Evolutionary conservation across 1,284 basidiomycete species (phyloP).

Genomic region (Rhodotorula sp.): DNA sequence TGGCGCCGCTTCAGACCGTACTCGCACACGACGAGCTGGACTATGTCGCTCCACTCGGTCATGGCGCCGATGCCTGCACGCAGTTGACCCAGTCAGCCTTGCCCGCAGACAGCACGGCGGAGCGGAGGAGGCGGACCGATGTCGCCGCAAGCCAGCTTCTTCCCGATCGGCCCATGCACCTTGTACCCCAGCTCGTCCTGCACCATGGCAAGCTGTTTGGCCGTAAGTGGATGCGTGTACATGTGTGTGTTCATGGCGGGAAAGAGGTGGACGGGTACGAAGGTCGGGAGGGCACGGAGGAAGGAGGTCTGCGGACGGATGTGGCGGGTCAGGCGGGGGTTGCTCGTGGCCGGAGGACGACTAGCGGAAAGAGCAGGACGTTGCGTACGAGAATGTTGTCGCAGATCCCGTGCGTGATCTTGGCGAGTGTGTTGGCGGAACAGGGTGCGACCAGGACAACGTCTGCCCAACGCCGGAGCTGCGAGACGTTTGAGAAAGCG

Average conservation of each 20-base stretch:
- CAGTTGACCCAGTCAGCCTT: not conserved
- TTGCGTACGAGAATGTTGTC: conserved; percentile 78
- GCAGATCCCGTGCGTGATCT: conserved; percentile 83
- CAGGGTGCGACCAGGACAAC: conserved; percentile 91
- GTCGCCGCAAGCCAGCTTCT: conserved; percentile 88
- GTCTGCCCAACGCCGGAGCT: conserved; percentile 91
- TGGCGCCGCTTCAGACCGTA: conserved; percentile 25
- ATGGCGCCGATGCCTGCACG: conserved; percentile 78
- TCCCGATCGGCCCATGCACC: conserved; percentile 81
- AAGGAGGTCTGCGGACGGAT: conserved; percentile 71
- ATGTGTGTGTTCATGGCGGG: conserved; percentile 99
- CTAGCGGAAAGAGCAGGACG: not conserved
- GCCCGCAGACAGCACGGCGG: not conserved
- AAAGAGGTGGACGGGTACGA: conserved; percentile 70
- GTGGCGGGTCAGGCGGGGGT: not conserved
- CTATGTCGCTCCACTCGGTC: conserved; percentile 84
- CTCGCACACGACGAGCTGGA: conserved; percentile 40
- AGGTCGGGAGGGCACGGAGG: conserved; percentile 75
- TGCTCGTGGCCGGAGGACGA: not conserved
- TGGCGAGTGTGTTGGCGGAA: conserved; percentile 91
- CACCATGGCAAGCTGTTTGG: conserved; percentile 71
- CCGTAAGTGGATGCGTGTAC: conserved; percentile 92
- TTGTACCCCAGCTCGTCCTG: conserved; percentile 74
- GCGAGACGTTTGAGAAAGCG: not conserved
- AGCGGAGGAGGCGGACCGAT: conserved; percentile 61